Conservation (phyloP, 2,329 filamentous ascomycete genomes). For the Clarireedia hainanense region DNA sequence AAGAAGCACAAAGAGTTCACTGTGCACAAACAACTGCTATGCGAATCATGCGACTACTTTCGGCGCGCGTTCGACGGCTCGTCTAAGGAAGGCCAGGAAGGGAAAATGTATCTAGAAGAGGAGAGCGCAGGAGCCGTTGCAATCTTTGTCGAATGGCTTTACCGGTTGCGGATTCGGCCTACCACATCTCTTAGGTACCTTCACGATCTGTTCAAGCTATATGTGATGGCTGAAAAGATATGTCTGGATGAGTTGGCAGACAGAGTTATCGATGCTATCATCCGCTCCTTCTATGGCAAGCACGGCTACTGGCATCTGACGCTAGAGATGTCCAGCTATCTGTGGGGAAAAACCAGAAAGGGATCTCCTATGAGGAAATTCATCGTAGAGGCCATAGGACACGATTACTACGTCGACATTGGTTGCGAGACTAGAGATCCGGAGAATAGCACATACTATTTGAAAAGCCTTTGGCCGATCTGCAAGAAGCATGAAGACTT, state of each 20-base stretch:
- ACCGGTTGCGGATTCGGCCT: neutral
- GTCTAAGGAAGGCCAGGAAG: neutral
- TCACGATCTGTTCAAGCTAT: slow-evolving; percentile 6
- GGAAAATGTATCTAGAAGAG: neutral
- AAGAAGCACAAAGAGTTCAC: neutral
- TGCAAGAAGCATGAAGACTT: neutral
- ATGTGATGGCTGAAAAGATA: slow-evolving; percentile 9
- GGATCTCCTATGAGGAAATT: neutral
- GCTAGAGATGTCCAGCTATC: neutral
- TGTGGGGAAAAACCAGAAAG: neutral
- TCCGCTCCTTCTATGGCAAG: neutral
- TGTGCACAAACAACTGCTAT: slow-evolving; percentile 1
- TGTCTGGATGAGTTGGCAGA: neutral
- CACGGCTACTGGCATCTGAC: neutral
- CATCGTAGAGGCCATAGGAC: neutral
- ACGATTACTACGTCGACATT: neutral
- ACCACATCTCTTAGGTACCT: neutral
- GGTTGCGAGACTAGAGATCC: too few species aligned
- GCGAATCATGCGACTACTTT: neutral
- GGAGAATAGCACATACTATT: neutral
- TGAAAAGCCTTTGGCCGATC: neutral
- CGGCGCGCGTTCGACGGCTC: neutral
- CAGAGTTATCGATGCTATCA: slow-evolving; percentile 6
- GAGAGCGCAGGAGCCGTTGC: neutral
- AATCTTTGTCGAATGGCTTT: slow-evolving; percentile 10